Base-by-base conservation (phyloP, 2,329 filamentous ascomycete species). In the Allantophomopsis lycopodina region DNA sequence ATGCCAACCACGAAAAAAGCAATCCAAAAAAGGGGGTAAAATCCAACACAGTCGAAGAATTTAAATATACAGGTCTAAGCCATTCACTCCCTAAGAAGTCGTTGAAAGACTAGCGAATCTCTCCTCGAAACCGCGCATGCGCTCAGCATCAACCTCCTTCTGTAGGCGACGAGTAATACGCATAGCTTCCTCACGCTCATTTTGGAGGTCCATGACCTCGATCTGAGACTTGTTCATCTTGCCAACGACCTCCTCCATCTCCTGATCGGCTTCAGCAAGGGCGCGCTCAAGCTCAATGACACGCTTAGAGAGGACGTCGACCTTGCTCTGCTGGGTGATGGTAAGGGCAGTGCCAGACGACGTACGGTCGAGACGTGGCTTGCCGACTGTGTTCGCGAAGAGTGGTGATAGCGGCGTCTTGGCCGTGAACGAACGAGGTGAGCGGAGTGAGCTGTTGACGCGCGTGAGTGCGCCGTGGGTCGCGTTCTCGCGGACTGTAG, bases 201-300 rank as follows among this genome's bases (percentile, higher is more conserved):
- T 74, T 59, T 88, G 83, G 42, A 93, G 66, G 54, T 84, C 74
- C 53, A 83, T 75, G 41, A 91, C 84, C 60, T 88, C 82, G 50
- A 88, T 83, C 62, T 91, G 84, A 8, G 83, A 83, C 49, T 69
- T 67, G 60, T 85, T 89, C 79, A 93, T 89, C 46, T 81, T 71
- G 44, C 78, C 69, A 7, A 93, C 82, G 7, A 91, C 84, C 58
- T 85, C 78, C 54, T 85, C 76, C 82, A 91, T 89, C 61, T 89
- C 83, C 37, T 65, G 64, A 52, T 91, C 85, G 13, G 85, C 82
- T 47, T 85, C 74, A 5, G 71, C 62, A 11, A 93, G 67, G 13
- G 88, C 81, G 51, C 76, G 79, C 64, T 98, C 91, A 2, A 98
- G 74, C 60, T 94, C 86, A 41, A 76, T 66, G 7, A 96, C 84